Percentiles rank a stretch among this genome's conserved stretches.
Evolutionary conservation across 768 basidiomycete genomes (phyloP).

Genomic region (Saitozyma sp.): DNA sequence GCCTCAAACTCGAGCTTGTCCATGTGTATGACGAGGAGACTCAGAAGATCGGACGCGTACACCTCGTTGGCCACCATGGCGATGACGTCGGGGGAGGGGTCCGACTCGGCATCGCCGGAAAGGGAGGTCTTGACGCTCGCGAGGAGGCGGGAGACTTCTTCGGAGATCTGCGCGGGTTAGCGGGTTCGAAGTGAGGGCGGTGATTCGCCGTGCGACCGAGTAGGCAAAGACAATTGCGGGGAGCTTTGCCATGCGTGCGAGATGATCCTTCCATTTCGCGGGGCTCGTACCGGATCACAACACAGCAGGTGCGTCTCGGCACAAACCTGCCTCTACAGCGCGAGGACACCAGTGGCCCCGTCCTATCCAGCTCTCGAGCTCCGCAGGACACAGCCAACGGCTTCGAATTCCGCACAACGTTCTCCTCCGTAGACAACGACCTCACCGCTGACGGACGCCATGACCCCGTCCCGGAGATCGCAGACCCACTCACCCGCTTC

Average conservation of each 20-base stretch:
- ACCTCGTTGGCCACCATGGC: conserved; percentile 96
- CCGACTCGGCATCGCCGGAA: conserved; percentile 29
- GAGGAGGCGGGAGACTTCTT: conserved; percentile 35
- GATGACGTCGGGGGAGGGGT: conserved; percentile 75
- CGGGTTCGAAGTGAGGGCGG: neutral
- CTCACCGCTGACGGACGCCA: too few relatives aligned
- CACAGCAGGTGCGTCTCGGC: too few relatives aligned
- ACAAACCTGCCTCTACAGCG: too few relatives aligned
- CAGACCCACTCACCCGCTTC: conserved; percentile 16
- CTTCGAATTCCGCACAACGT: too few relatives aligned
- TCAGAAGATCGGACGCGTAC: conserved; percentile 83
- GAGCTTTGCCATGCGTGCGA: too few relatives aligned
- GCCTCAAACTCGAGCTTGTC: conserved; percentile 92
- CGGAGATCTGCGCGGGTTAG: conserved; percentile 22
- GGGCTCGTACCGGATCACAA: too few relatives aligned
- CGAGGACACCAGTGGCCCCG: too few relatives aligned
- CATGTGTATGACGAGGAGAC: conserved; percentile 75
- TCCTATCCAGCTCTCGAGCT: neutral
- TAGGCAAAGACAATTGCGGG: too few relatives aligned
- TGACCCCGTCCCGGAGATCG: too few relatives aligned
- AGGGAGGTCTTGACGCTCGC: conserved; percentile 26
- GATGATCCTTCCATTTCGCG: too few relatives aligned
- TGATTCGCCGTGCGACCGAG: too few relatives aligned
- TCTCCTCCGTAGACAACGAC: too few relatives aligned
- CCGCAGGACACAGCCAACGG: neutral